Evolutionary conservation across 2,329 filamentous ascomycete genomes (phyloP).

Genomic region (Akanthomyces muscarius): DNA sequence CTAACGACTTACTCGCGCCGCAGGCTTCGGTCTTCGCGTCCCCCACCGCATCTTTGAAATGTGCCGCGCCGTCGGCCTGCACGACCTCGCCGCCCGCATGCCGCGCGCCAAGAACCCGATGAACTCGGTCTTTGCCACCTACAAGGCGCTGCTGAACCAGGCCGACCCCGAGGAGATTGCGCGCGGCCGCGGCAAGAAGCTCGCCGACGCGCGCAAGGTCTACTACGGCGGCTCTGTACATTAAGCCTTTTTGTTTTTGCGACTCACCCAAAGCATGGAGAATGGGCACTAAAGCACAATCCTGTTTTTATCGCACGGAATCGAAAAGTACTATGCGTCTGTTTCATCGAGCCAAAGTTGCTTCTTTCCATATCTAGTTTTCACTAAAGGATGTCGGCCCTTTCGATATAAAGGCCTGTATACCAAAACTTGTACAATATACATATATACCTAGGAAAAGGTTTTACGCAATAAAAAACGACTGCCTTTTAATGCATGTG

Average conservation of each 20-base stretch:
- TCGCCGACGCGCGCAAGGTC: slow-evolving; percentile 94
- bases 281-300: too few relatives aligned
- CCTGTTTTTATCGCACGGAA: too few relatives aligned
- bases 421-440: not conserved
- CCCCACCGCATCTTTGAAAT: slow-evolving; percentile 93
- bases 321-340: not conserved
- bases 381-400: too few relatives aligned
- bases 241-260: slow-evolving; percentile 31
- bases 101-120: slow-evolving; percentile 88
- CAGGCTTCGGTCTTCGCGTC: slow-evolving; percentile 91
- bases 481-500: too few relatives aligned
- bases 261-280: too few relatives aligned
- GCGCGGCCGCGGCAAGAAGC: slow-evolving; percentile 82
- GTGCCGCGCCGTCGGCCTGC: slow-evolving; percentile 79
- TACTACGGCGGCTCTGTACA: slow-evolving; percentile 83
- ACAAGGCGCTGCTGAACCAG: slow-evolving; percentile 78
- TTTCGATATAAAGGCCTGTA: too few relatives aligned
- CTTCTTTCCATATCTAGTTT: too few relatives aligned
- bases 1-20: too few relatives aligned
- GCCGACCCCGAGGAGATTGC: slow-evolving; percentile 86
- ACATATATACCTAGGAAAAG: not conserved
- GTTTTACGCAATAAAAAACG: too few relatives aligned
- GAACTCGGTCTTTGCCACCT: slow-evolving; percentile 94
- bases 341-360: not conserved
- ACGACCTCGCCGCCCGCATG: slow-evolving; percentile 79